A percentile compares a stretch with the other conserved stretches of the same genome.
phyloP scores from a whole-genome alignment of 1,284 basidiomycete species.

The Ustilago trichophora region DNA sequence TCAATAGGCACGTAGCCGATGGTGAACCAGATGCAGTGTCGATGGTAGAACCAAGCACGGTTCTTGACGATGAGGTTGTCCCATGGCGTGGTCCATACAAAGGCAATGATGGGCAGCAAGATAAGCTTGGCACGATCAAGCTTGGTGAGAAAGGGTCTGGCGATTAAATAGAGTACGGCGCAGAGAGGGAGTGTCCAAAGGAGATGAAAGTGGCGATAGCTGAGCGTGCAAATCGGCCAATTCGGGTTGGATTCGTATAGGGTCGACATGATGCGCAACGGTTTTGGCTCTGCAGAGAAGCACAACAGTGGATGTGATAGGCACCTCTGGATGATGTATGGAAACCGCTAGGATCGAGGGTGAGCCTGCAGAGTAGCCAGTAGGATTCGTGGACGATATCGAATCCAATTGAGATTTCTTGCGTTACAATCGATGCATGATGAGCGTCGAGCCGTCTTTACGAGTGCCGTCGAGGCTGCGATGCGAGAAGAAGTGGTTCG shows the following conservation, averaged over 20 bases:
- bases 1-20: slow-evolving; percentile 58
- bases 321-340: too few relatives aligned
- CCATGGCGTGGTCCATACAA: slow-evolving; percentile 62
- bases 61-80: slow-evolving; percentile 57
- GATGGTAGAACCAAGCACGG: slow-evolving; percentile 57
- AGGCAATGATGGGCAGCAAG: slow-evolving; percentile 55
- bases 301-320: background rate
- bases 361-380: too few relatives aligned
- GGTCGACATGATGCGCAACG: slow-evolving; percentile 5
- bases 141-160: slow-evolving; percentile 51
- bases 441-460: background rate
- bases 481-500: background rate
- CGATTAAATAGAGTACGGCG: slow-evolving; percentile 36
- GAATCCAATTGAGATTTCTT: too few relatives aligned
- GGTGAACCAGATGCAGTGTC: slow-evolving; percentile 54
- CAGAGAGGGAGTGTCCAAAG: slow-evolving; percentile 56
- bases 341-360: too few relatives aligned
- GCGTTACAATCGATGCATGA: slow-evolving; percentile 3
- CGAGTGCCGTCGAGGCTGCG: background rate
- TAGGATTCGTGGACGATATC: too few relatives aligned
- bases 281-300: background rate
- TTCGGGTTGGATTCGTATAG: slow-evolving; percentile 17
- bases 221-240: slow-evolving; percentile 51
- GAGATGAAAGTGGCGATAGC: slow-evolving; percentile 54
- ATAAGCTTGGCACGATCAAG: slow-evolving; percentile 56